Base-by-base conservation (phyloP, 2,329 filamentous ascomycete species). In the Tolypocladium album region DNA sequence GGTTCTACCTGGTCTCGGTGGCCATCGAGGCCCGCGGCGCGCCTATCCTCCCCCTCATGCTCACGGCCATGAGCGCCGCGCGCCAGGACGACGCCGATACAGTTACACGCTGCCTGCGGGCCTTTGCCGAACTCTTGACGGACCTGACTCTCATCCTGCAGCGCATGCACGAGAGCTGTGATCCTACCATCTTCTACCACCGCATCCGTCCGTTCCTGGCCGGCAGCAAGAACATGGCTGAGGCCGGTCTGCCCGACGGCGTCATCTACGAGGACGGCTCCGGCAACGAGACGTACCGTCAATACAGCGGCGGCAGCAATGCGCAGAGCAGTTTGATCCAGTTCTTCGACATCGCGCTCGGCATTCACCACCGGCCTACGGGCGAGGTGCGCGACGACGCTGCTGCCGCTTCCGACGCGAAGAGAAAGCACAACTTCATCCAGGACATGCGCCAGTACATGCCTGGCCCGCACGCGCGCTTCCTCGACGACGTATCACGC, bases 391-490 rank as follows among this genome's bases (percentile, higher is more conserved):
- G 76, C 22, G 76, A 77, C 55, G 67, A 73, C 20, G 69, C 74
- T 2, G 73, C 74, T 2, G 73, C 76, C 15, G 76, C 77, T 31
- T 73, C 74, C 15, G 47, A 36, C 20, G 11, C 2, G 17, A 11
- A 34, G 17, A 36, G 20, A 15, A 20, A 12, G 31, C 9, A 96
- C 76, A 95, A 94, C 69, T 99, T 99, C 76, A 93, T 99, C 70
- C 86, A 89, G 69, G 94, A 99, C 65, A 99, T 99, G 94, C 88
- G 93, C 61, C 84, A 84, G 55, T 99, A 99, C 76, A 99, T 99
- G 94, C 94, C 94, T 0, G 93, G 92, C 0, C 85, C 89, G 0
- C 94, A 99, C 70, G 88, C 92, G 4, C 87, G 89, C 47, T 99
- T 99, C 76, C 81, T 99, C 4, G 83, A 89, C 64, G 88, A 95